Evolutionary conservation across 352 stramenopile genomes (phyloP), one percentile per base, ranked within the genome.

Genomic region (Nothophytophthora sp.): DNA sequence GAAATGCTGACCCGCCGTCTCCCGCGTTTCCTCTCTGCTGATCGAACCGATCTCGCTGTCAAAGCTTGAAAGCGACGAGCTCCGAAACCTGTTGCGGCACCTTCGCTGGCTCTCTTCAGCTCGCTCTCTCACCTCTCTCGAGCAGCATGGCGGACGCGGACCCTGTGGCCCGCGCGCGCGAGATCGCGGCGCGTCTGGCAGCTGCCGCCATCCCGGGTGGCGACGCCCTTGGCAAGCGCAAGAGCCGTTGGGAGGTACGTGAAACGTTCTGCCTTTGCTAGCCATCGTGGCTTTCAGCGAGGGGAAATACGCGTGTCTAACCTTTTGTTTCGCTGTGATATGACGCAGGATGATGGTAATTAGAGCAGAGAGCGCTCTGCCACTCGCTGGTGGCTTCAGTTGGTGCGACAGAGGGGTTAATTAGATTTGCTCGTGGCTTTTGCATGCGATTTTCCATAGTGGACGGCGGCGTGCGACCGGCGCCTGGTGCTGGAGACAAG

Each of bases 211-310:
- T 92, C 36, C 83, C 83, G 0, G 71, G 72, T 22, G 62, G 59
- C 13, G 81, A 91, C 50, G 53, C 65, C 4, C 63, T 93, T 15
- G 86, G 86, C 35, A 95, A 95, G 63, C 68, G 86, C 41, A 94
- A 93, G 69, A 93, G 72, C 42, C 81, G 82, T 7, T 93, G 83
- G 78, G 83, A 92, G 74, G 85, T 90, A 40, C 60, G 81, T 74
- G 9, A 46, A 48, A 30, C 18, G 15, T 18, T 33, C 16, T 4
- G 24, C 5, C 47, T 62, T 66, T 43, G 39, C 23, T 25, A 1
- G 5, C 22, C 11, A 9, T 51, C 27, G 46, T 19, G 29, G 10
- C 29, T 36, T 28, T n/a, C 40, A 35, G 22, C 15, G 22, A 50
- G 27, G 39, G 38, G 52, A 32, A 59, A 44, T 29, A n/a, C 41